A percentile compares a stretch with the other conserved stretches of the same genome.
Conservation (phyloP, 805 yeast species). For the Ogataea pilisensis region DNA sequence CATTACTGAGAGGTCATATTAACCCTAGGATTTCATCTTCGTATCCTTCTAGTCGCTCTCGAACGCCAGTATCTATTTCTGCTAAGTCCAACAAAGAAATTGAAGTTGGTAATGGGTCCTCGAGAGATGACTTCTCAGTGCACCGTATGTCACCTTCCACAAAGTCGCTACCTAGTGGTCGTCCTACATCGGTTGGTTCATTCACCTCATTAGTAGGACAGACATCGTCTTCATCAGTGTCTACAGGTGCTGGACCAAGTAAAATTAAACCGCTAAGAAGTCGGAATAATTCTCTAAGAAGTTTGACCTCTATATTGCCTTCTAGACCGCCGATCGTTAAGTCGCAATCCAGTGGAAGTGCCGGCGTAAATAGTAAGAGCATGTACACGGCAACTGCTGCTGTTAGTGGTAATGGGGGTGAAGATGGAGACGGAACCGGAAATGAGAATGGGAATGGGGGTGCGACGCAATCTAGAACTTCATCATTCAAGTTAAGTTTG, state of each 20-base stretch:
- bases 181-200: too few relatives aligned
- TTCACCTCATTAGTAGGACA: too few relatives aligned
- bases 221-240: neutral
- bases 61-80: constrained; percentile 1
- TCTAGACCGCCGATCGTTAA: neutral
- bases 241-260: neutral
- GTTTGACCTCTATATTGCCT: neutral
- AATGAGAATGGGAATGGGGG: too few relatives aligned
- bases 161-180: neutral
- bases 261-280: neutral
- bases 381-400: too few relatives aligned
- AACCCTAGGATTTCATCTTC: too few relatives aligned
- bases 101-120: neutral
- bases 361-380: neutral
- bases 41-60: neutral
- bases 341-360: neutral
- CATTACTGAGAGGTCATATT: too few relatives aligned
- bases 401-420: too few relatives aligned
- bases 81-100: neutral
- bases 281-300: neutral
- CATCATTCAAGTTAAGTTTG: neutral
- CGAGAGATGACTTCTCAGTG: neutral
- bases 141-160: constrained; percentile 4
- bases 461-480: neutral
- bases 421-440: too few relatives aligned